Evolutionary conservation across 2,329 filamentous ascomycete species (phyloP), one percentile per base, ranked within the genome.

Genomic region (Monilinia laxa): DNA sequence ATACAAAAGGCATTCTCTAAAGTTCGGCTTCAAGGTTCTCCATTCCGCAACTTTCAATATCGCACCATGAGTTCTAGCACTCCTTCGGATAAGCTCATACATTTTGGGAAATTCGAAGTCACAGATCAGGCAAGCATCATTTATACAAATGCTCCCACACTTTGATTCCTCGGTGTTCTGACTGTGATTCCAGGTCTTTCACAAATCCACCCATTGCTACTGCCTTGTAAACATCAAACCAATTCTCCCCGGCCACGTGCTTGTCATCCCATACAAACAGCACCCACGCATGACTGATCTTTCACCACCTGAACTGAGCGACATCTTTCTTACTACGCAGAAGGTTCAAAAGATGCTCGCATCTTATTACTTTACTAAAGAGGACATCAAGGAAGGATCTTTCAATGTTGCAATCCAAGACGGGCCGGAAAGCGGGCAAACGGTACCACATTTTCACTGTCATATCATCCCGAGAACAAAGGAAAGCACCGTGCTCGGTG

Each of bases 351-450:
- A 84, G 57, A 93, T 96, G 81, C 84, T 97, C 14, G 85, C 85
- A 0, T 79, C 78, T 20, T 78, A 80, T 47, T 87, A 87, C 75
- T 87, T 88, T 38, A 81, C 85, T 74, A 81, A 81, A 40, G 78
- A 87, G 69, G 84, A 85, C 76, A 76, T 79, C 12, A 79, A 83
- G 45, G 90, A 87, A 7, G 87, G 91, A 12, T 90, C 91, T 68
- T 90, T 98, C 80, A 98, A 97, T 76, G 88, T 99, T 60, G 93
- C 94, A 0, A 85, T 99, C n/a, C 95, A 99, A 78, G 95, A 99
- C 78, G 95, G 95, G 25, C 81, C 83, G 42, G 92, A 93, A 68
- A 92, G 95, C 0, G 95, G 95, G 0, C 95, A 99, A 84, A 97
- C 92, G 67, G 94, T 99, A 55, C 84, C 92, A 11, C 95, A 99